Evolutionary conservation across 2,329 filamentous ascomycete genomes (phyloP).

Genomic region (Alternaria solani): DNA sequence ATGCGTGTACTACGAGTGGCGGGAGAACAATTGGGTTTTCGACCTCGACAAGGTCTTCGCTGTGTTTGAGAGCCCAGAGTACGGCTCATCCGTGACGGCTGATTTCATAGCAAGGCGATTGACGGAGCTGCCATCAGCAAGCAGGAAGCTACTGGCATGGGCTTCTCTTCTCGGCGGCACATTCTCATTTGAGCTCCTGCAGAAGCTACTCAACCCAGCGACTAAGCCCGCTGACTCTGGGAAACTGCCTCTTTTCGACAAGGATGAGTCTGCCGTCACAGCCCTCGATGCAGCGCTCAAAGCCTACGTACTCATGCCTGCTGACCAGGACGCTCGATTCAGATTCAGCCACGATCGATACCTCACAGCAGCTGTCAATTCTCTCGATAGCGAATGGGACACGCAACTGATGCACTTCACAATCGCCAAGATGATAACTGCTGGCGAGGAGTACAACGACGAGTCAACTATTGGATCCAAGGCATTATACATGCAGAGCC

Average conservation of each 20-base stretch:
- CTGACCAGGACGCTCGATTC: slow-evolving; percentile 86
- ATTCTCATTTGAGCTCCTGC: slow-evolving; percentile 84
- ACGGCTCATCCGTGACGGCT: slow-evolving; percentile 80
- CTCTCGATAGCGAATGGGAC: slow-evolving; percentile 68
- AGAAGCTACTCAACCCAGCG: slow-evolving; percentile 77
- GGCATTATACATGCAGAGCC: slow-evolving; percentile 73
- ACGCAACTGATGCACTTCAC: slow-evolving; percentile 79
- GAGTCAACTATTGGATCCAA: slow-evolving; percentile 59
- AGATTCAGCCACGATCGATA: slow-evolving; percentile 89
- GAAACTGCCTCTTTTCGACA: slow-evolving; percentile 60
- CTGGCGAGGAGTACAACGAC: slow-evolving; percentile 68
- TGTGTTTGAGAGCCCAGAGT: slow-evolving; percentile 79
- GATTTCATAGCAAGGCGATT: slow-evolving; percentile 83
- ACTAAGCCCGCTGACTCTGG: slow-evolving; percentile 56
- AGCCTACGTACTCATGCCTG: slow-evolving; percentile 80
- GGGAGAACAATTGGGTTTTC: slow-evolving; percentile 78
- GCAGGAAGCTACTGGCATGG: slow-evolving; percentile 86
- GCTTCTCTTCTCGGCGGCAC: slow-evolving; percentile 80
- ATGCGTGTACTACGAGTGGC: slow-evolving; percentile 92
- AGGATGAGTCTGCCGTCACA: slow-evolving; percentile 73
- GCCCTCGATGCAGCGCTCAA: slow-evolving; percentile 85
- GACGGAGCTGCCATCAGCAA: slow-evolving; percentile 74
- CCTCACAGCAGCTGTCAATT: slow-evolving; percentile 70
- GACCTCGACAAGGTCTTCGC: slow-evolving; percentile 86
- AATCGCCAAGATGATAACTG: slow-evolving; percentile 81